Conservation (phyloP, 1,284 basidiomycete species). For the Schizopora paradoxa region DNA sequence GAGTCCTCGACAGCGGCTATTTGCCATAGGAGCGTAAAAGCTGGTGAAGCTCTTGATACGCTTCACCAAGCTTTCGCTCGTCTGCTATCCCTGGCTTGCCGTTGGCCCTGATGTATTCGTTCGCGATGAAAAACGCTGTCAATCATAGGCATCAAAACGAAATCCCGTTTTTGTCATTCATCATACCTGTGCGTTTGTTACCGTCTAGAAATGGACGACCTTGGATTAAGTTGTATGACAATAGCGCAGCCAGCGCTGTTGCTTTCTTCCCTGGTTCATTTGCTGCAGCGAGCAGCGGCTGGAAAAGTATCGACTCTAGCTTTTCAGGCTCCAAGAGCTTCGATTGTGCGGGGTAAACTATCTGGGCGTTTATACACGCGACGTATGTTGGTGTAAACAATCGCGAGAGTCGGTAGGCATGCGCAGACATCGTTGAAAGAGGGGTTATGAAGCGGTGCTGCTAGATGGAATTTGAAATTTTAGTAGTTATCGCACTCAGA, state of each 20-base stretch:
- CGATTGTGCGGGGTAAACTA: conserved; percentile 29
- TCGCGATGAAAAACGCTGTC: conserved; percentile 23
- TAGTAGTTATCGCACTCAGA: too few relatives aligned
- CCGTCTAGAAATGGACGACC: conserved; percentile 29
- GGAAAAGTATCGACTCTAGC: conserved; percentile 29
- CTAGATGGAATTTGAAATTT: too few relatives aligned
- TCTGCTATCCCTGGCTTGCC: conserved; percentile 19
- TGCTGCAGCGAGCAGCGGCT: conserved; percentile 27
- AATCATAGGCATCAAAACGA: background rate
- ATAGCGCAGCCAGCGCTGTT: conserved; percentile 24
- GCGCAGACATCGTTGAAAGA: too few relatives aligned
- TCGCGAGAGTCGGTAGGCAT: conserved; percentile 24
- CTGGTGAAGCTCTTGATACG: conserved; percentile 10
- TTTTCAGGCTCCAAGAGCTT: conserved; percentile 33
- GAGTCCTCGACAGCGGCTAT: too few relatives aligned
- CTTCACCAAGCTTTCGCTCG: conserved; percentile 8
- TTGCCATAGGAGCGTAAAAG: too few relatives aligned
- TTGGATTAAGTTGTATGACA: conserved; percentile 26
- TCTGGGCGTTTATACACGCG: conserved; percentile 30
- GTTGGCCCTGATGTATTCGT: conserved; percentile 22
- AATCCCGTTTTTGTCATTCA: background rate
- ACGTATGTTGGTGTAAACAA: conserved; percentile 32
- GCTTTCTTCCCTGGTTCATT: conserved; percentile 29
- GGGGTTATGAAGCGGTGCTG: too few relatives aligned
- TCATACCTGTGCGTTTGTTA: conserved; percentile 26